These are phyloP conservation scores for Camillea tinctor DNA, from an alignment of 2,329 filamentous ascomycete species.

Conservation along the genomic window DNA sequence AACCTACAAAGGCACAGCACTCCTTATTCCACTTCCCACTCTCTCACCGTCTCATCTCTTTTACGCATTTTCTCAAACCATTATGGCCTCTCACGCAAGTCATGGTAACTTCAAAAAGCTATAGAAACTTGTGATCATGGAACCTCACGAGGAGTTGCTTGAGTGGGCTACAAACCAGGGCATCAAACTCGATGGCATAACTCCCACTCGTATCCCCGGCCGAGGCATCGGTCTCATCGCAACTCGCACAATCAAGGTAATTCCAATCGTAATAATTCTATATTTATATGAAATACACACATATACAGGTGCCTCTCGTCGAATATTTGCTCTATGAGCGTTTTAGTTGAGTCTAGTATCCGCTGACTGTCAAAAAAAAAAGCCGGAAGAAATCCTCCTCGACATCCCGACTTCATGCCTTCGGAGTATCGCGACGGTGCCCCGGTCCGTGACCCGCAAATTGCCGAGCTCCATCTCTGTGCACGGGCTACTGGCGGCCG, in stretches of 20 bases:
- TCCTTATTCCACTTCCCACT: not conserved
- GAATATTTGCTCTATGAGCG: no score
- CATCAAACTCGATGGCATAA: conserved; percentile 65
- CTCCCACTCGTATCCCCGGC: conserved; percentile 64
- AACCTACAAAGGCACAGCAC: not conserved
- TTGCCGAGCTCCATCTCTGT: conserved; percentile 57
- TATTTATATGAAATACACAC: no score
- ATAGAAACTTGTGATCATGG: conserved; percentile 17
- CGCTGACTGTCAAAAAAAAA: conserved; percentile 29
- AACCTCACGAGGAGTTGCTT: conserved; percentile 51
- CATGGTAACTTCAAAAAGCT: not conserved
- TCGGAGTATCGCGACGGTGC: conserved; percentile 61
- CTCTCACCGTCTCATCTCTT: not conserved
- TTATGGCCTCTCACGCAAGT: not conserved
- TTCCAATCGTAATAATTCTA: not conserved
- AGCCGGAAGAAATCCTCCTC: conserved; percentile 62
- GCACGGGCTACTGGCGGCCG: conserved; percentile 72
- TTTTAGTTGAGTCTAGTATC: not conserved
- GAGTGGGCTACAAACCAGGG: conserved; percentile 66
- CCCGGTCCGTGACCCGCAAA: conserved; percentile 48
- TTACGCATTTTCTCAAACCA: not conserved
- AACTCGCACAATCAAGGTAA: conserved; percentile 63
- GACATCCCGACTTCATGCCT: conserved; percentile 64
- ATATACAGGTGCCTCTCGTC: no score
- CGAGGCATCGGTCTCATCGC: conserved; percentile 79